phyloP scores from a whole-genome alignment of 768 basidiomycete genomes.

The Phylloporus sp. region DNA sequence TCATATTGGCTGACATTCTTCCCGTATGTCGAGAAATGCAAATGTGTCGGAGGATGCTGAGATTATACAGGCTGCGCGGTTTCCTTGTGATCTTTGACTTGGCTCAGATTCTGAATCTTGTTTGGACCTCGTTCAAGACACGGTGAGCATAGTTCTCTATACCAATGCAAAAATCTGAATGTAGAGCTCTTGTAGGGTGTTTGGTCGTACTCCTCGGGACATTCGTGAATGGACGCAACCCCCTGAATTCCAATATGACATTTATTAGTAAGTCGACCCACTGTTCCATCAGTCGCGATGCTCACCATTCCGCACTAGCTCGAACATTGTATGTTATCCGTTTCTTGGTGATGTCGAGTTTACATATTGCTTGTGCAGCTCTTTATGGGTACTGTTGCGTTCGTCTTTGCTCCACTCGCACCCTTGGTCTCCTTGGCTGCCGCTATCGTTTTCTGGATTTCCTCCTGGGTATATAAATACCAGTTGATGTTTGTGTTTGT shows the following conservation, averaged over 20 bases:
- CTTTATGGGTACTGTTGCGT: slow-evolving; percentile 89
- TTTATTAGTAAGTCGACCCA: slow-evolving; percentile 64
- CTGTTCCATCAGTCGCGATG: not conserved
- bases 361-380: slow-evolving; percentile 39
- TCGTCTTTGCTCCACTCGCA: slow-evolving; percentile 93
- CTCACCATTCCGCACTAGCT: slow-evolving; percentile 30
- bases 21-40: slow-evolving; percentile 55
- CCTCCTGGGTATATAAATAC: slow-evolving; percentile 91
- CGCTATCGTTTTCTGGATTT: slow-evolving; percentile 82
- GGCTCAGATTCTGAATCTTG: slow-evolving; percentile 89
- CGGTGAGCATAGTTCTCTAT: slow-evolving; percentile 40
- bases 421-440: slow-evolving; percentile 85
- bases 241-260: slow-evolving; percentile 81
- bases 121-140: slow-evolving; percentile 83
- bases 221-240: slow-evolving; percentile 89
- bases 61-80: slow-evolving; percentile 67
- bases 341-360: not conserved
- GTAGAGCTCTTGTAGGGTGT: slow-evolving; percentile 42
- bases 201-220: slow-evolving; percentile 88
- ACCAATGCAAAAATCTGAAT: not conserved
- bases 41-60: slow-evolving; percentile 4
- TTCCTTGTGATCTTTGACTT: slow-evolving; percentile 94
- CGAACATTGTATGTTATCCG: slow-evolving; percentile 48
- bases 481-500: slow-evolving; percentile 93
- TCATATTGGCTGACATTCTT: slow-evolving; percentile 94